Evolutionary conservation across 2,329 filamentous ascomycete species (phyloP), one percentile per base, ranked within the genome.

Genomic region (Fusarium protoensiforme): DNA sequence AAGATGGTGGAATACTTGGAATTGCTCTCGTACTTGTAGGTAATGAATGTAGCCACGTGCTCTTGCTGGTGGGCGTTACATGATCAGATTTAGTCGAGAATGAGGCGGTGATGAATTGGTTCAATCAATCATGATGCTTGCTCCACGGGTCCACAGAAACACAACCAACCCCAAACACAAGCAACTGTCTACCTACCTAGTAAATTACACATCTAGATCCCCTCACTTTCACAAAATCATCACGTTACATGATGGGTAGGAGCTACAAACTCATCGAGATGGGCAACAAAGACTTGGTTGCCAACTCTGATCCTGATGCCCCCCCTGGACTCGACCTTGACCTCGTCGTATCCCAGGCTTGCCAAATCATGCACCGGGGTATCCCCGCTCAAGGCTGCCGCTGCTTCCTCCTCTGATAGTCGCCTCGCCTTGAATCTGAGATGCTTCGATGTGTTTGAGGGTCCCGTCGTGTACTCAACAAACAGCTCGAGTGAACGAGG

Each of bases 391-490:
- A 22, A 6, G 7, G 16, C 48, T 9, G 2, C 11, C 8, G 6
- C 20, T 7, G 35, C 38, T 43, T 69, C 65, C n/a, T 65, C 68
- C 3, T 51, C 43, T 11, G 66, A 53, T 13, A 75, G n/a, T 22
- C 18, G 58, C 11, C 38, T 70, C 2, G 57, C 48, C 29, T 48
- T 75, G 22, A 73, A 36, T n/a, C 64, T 53, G 13, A 61, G 35
- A 5, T 59, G 10, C 41, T 63, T 7, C 27, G 31, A 31, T 60
- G 24, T 39, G 9, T n/a, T 61, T 22, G 56, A 57, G 36, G 46
- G 20, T 10, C 38, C 61, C 20, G 65, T 51, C 24, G 64, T 69
- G 39, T 69, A 75, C 22, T 75, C 64, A 10, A 75, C 57, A 24
- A 72, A 53, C 20, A 72, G 41, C 27, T 56, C 56, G 8, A 75